Conservation (phyloP, 2,329 filamentous ascomycete species). For the Ceratocystis colombiana region DNA sequence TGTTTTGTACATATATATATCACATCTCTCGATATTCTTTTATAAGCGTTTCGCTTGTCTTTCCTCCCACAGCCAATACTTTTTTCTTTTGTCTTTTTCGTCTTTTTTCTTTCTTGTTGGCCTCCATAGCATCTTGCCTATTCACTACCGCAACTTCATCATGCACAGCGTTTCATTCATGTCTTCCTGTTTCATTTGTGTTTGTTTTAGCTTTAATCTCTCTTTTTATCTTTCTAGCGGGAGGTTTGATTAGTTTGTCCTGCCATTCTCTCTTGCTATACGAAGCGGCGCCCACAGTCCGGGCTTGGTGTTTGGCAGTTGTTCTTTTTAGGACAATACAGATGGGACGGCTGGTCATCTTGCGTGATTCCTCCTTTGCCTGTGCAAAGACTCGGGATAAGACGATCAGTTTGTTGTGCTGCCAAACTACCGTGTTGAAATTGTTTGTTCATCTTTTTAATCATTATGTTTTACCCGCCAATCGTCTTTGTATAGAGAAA, state of each 20-base stretch:
- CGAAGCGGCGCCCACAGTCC: constrained; percentile 11
- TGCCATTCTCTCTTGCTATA: not conserved
- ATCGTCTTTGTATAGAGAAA: not conserved
- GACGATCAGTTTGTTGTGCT: not conserved
- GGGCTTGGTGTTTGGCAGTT: constrained; percentile 12
- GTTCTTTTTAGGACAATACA: not conserved
- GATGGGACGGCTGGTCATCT: not conserved
- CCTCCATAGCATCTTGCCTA: not conserved
- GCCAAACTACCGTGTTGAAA: constrained; percentile 6
- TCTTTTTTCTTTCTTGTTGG: not conserved
- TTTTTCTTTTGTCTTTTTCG: not conserved
- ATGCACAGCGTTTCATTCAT: not conserved
- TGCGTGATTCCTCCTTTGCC: not conserved
- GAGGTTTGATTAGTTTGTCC: not conserved
- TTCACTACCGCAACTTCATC: not conserved
- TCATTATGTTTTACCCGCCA: not conserved
- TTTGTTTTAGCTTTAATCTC: not conserved
- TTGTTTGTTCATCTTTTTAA: not conserved
- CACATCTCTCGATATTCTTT: not conserved
- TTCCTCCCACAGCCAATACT: not conserved
- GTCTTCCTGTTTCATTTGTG: not conserved
- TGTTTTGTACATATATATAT: constrained; percentile 8
- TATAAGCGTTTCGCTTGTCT: not conserved
- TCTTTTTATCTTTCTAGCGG: not conserved
- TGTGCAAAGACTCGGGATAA: not conserved